Base-by-base conservation (phyloP, 176 grass and related monocot species). In the Carex scoparia region DNA sequence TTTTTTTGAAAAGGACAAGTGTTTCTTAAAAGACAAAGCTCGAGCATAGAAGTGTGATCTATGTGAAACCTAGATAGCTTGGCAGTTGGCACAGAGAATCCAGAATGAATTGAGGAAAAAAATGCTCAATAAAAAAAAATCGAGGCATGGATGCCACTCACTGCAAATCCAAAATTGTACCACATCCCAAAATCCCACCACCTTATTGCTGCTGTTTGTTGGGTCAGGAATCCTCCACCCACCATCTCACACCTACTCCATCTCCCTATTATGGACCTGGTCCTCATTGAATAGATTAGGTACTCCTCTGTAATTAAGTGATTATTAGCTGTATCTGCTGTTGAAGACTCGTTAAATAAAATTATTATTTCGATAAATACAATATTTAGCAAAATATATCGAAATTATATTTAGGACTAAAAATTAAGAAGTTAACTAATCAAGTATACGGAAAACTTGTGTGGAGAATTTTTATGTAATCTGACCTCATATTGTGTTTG, bases 211-310 rank as follows among this genome's bases (percentile, higher is more conserved):
- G 44, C 64, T 69, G 42, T 66, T 71, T 69, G 42, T 66, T 71
- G 63, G 85, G 42, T 70, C 85, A 86, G 76, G 85, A 86, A 81
- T 86, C 85, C 63, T 81, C 85, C 85, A 86, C 85, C 85, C 73
- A 80, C 85, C 56, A 69, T 58, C 12, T 18, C 79, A 80, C 51
- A 80, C 57, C 77, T 31, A 80, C 28, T 61, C 18, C 10, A 63
- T 81, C 33, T 30, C 31, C 4, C 64, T 28, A 5, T 81, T 65
- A 38, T 83, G 63, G 28, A 83, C 81, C 63, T 83, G 81, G 81
- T 67, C 31, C 46, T 30, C 81, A 49, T 67, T 81, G 1, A 81
- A 64, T 61, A 13, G 56, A 13, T 1, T 58, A 58, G 15, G 18
- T 16, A 18, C 14, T 18, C 14, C 1, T 58, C 14, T 58, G 3